Evolutionary conservation across 2,329 filamentous ascomycete genomes (phyloP), one percentile per base, ranked within the genome.

Genomic region (Cytospora leucostoma): DNA sequence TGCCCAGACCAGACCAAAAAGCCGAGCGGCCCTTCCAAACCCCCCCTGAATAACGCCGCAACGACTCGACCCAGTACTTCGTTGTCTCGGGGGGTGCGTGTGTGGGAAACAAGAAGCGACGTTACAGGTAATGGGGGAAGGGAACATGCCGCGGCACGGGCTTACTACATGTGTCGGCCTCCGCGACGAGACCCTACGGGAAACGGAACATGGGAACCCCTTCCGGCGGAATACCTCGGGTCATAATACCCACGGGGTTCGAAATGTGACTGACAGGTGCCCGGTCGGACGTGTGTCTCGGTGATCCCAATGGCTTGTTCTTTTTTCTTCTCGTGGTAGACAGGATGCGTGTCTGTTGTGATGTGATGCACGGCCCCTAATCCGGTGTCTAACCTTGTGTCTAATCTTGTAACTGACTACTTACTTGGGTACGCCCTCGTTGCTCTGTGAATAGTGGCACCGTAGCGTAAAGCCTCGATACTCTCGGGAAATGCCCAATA

Each of bases 401-500:
- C n/a, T 56, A 19, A 40, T 32, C 53, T 32, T 27, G 53, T n/a
- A 34, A 35, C 53, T 40, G 15, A 38, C n/a, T n/a, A 27, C 56
- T 58, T 58, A 33, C 35, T 32, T 34, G 21, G 44, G 7, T 3
- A 37, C 44, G 19, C 8, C 8, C 44, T 15, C 15, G 17, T 49
- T 8, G 11, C 11, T n/a, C 8, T 49, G 17, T 49, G 7, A 12
- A 10, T 15, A n/a, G 17, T 15, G 11, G 19, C 21, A 32, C 35
- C 37, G 19, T 8, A 21, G 19, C 44, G 4, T 50, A 33, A 61
- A 34, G 37, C 38, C 59, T 37, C 33, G 19, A 13, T 49, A 37
- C 38, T 19, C 19, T 61, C 59, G 27, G 51, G n/a, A 61, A 61
- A 61, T 61, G 59, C 44, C 44, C 44, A 47, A 47, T 47, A 47